These are phyloP conservation scores for Solanum piurae DNA, from an alignment of 257 asterid genomes.

Conservation along the genomic window DNA sequence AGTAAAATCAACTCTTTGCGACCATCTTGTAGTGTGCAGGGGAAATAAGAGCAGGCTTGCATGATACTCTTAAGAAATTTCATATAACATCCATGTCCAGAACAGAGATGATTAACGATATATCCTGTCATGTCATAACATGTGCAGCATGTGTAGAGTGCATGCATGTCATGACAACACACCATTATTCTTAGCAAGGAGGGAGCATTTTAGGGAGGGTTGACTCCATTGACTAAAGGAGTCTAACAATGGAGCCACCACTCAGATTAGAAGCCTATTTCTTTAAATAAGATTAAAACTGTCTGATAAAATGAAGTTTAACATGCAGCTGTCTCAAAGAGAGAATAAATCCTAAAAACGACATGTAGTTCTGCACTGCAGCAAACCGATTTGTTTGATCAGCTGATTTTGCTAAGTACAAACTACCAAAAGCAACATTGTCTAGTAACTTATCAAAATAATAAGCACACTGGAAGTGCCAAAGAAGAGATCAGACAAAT, in stretches of 20 bases:
- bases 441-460: background rate
- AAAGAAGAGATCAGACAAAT: background rate
- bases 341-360: background rate
- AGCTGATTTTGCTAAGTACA: background rate
- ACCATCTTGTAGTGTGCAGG: background rate
- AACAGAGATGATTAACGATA: background rate
- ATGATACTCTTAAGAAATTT: background rate
- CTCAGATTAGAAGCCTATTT: background rate
- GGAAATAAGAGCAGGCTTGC: background rate
- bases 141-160: background rate
- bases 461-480: background rate
- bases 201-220: background rate
- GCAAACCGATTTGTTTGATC: background rate
- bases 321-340: background rate
- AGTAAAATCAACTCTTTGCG: background rate
- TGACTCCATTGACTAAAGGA: background rate
- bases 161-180: background rate
- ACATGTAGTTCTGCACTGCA: background rate
- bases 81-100: background rate
- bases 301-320: background rate
- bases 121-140: background rate
- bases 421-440: background rate
- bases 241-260: background rate
- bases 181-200: background rate
- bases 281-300: background rate